Evolutionary conservation across 495 filamentous ascomycete species (phyloP), one percentile per base, ranked within the genome.

Genomic region (Oidiodendron maius): DNA sequence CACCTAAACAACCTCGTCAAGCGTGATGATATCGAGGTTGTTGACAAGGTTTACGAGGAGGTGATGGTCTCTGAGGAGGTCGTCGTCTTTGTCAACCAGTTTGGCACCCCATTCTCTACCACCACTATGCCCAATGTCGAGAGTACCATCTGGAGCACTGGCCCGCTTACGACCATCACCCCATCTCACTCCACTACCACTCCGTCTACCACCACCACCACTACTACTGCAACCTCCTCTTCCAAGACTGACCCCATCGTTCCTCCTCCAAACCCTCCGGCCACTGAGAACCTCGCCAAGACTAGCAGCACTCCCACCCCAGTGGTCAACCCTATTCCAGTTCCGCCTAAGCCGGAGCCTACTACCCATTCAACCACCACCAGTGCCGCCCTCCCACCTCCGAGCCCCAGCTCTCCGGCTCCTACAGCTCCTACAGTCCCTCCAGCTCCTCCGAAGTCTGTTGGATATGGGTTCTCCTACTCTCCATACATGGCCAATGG

Each of bases 401-500:
- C 48, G 11, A 40, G 36, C 16, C 16, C 40, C 17, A 32, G 26
- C 20, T 39, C 50, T 21, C 15, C 41, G 10, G 30, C 50, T 45
- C 15, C 42, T 39, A 17, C 37, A 24, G 37, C 56, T 30, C 44
- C 32, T 15, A 41, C 55, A 36, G 30, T 52, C 11, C 32, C 45
- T 9, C 28, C 60, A 11, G 47, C 62, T 28, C 25, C 39, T 25
- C 24, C 43, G 24, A 44, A 50, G 40, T 34, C 61, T 48, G 48
- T 56, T 56, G 59, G 66, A 55, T 62, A 67, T 40, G 86, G 84
- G 12, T 73, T 93, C 16, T 76, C 82, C 1, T 94, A 91, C 62
- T 78, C 82, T 5, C 85, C 87, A 0, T 93, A 90, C 70, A 82
- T 78, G 40, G 68, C 68, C 21, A 74, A 78, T 52, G 67, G 73